Percentiles rank a stretch among this genome's conserved stretches.
phyloP scores from a whole-genome alignment of 108 stramenopile genomes.

The Nitzschia sp. region DNA sequence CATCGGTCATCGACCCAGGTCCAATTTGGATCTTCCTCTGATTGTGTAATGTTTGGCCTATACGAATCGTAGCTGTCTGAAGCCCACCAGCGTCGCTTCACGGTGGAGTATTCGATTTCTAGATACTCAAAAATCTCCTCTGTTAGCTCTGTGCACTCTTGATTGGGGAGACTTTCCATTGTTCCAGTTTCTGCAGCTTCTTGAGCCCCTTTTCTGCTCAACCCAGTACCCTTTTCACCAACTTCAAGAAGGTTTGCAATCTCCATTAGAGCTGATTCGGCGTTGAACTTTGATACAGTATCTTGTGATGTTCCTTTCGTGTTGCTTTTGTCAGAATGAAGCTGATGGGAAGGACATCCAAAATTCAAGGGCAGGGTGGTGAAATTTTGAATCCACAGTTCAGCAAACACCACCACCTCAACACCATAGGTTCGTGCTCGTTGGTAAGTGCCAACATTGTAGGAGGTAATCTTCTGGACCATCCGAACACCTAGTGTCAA shows the following conservation, averaged over 20 bases:
- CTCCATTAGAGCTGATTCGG: conserved; percentile 72
- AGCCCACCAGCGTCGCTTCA: conserved; percentile 70
- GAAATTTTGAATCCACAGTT: conserved; percentile 66
- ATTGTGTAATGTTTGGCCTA: conserved; percentile 33
- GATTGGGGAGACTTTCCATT: conserved; percentile 49
- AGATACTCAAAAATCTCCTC: conserved; percentile 76
- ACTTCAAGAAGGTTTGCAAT: conserved; percentile 65
- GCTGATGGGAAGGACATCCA: conserved; percentile 52
- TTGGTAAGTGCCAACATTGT: conserved; percentile 11
- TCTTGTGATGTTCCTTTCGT: conserved; percentile 25
- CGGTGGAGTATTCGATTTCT: conserved; percentile 44
- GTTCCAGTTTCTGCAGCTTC: conserved; percentile 24
- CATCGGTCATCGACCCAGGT: conserved; percentile 51
- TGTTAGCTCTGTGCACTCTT: conserved; percentile 34
- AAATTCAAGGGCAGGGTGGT: conserved; percentile 60
- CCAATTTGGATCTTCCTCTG: conserved; percentile 36
- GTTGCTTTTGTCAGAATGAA: conserved; percentile 17
- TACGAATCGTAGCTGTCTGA: conserved; percentile 44
- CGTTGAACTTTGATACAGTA: conserved; percentile 40
- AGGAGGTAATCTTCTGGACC: conserved; percentile 44
- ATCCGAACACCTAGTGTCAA: conserved; percentile 55
- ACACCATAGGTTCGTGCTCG: conserved; percentile 35
- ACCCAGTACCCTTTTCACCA: conserved; percentile 50
- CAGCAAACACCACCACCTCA: conserved; percentile 61
- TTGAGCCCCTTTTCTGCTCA: conserved; percentile 27